Base-by-base conservation (phyloP, 192 early-diverging fungal species). In the Backusella psychrophila region DNA sequence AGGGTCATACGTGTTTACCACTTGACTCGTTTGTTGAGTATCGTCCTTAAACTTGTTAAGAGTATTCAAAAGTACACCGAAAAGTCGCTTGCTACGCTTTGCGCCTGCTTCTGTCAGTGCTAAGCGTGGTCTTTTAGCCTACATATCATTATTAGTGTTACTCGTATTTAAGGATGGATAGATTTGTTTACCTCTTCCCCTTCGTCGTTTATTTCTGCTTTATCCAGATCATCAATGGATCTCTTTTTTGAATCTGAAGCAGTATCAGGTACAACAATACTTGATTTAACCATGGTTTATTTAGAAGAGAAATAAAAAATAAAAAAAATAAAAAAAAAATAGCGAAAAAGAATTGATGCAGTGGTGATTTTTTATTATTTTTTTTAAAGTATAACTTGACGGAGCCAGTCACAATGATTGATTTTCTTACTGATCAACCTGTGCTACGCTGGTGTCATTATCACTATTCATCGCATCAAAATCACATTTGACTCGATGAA, bases 21-120 rank as follows among this genome's bases (percentile, higher is more conserved):
- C 84, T 66, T 89, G 83, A 14, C 70, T 74, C 36, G 81, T 89
- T 44, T 86, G 74, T 69, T 71, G 74, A 26, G 72, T 81, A 11
- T 86, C 82, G 39, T 81, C 78, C 75, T 89, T 89, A 73, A 89
- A 89, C 75, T 89, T 88, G 4, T 78, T 84, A 2, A 89, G 74
- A 1, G 87, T 89, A 21, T 86, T 87, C 63, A 89, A 53, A 12
- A 89, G 44, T 19, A 85, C 76, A 11, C 87, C 88, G 74, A 89
- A 89, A 72, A 89, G 80, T 34, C 87, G 77, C 53, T 87, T 74
- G 3, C 79, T 69, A 41, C 87, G 78, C 56, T 83, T 72, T 29
- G 81, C 71, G 7, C 74, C 74, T 59, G 82, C 83, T 44, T 71
- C 66, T 26, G 71, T 78, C 29, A 83, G 44, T 31, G 80, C 72